These are phyloP conservation scores for Citrullus mucosospermus DNA, from an alignment of 306 rosid genomes.

Conservation along the genomic window DNA sequence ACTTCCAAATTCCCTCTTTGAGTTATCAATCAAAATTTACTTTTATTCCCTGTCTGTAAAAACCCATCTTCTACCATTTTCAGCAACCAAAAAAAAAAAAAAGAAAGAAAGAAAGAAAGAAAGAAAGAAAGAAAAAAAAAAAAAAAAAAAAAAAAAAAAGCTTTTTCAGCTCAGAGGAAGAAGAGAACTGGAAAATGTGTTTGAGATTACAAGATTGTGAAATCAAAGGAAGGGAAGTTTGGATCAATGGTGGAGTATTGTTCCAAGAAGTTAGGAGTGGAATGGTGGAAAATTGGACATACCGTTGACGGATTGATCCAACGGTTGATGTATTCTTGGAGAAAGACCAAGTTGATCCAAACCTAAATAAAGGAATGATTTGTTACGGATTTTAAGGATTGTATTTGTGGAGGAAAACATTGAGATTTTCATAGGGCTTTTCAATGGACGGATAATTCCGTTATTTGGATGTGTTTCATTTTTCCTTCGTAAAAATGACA, in stretches of 20 bases:
- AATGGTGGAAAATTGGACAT: neutral
- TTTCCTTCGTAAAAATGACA: neutral
- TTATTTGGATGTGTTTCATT: neutral
- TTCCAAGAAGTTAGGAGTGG: neutral
- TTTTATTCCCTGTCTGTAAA: neutral
- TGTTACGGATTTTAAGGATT: constrained; percentile 29
- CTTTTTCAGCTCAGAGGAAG: neutral
- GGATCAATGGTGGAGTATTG: neutral
- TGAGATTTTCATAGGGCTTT: neutral
- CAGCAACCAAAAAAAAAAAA: neutral
- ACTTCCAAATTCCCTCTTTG: neutral
- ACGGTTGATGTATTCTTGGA: constrained; percentile 8
- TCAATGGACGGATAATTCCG: neutral
- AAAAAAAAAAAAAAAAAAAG: neutral
- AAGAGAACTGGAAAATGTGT: neutral
- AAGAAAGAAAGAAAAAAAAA: neutral
- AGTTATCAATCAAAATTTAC: neutral
- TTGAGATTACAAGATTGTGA: neutral
- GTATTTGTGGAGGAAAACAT: constrained; percentile 20
- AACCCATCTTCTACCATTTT: neutral
- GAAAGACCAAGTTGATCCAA: constrained; percentile 27
- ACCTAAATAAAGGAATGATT: constrained; percentile 11
- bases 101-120: neutral
- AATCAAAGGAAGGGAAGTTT: neutral
- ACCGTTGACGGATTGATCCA: neutral